These are phyloP conservation scores for Xylariaceae sp. DNA, from an alignment of 2,329 filamentous ascomycete genomes.

Conservation along the genomic window DNA sequence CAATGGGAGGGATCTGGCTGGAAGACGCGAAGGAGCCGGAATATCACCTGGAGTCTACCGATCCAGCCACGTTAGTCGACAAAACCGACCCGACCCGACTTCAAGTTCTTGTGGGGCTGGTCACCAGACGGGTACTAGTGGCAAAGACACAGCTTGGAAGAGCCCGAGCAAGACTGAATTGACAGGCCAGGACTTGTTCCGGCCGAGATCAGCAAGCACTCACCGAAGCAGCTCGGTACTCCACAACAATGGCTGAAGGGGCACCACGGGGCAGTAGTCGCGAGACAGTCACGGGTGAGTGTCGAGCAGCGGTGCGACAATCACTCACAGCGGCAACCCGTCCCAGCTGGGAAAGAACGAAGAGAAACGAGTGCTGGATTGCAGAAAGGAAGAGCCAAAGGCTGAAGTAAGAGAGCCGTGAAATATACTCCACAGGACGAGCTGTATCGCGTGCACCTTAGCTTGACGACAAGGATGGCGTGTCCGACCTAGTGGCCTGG, in stretches of 20 bases:
- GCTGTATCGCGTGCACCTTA: neutral
- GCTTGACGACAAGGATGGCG: neutral
- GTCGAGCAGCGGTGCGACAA: no score
- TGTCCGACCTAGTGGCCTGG: neutral
- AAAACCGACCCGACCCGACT: constrained; percentile 5
- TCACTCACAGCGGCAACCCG: no score
- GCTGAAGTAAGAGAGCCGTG: neutral
- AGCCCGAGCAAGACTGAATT: constrained; percentile 20
- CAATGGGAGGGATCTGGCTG: constrained; percentile 11
- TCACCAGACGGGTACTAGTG: constrained; percentile 26
- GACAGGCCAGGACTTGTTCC: constrained; percentile 23
- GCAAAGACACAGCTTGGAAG: constrained; percentile 21
- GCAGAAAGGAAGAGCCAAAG: neutral
- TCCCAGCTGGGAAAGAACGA: no score
- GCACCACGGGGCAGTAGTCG: constrained; percentile 2
- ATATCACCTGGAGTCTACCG: constrained; percentile 10
- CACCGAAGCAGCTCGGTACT: constrained; percentile 21
- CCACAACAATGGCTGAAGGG: constrained; percentile 15
- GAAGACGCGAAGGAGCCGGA: constrained; percentile 4
- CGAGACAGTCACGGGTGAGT: no score
- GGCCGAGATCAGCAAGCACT: constrained; percentile 22
- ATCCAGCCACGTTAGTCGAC: constrained; percentile 18
- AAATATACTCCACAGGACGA: neutral
- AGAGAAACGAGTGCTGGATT: no score
- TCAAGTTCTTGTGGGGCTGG: constrained; percentile 21